A percentile compares a stretch with the other conserved stretches of the same genome.
phyloP scores from a whole-genome alignment of 208 protist genomes.

The Trypanosoma mega region DNA sequence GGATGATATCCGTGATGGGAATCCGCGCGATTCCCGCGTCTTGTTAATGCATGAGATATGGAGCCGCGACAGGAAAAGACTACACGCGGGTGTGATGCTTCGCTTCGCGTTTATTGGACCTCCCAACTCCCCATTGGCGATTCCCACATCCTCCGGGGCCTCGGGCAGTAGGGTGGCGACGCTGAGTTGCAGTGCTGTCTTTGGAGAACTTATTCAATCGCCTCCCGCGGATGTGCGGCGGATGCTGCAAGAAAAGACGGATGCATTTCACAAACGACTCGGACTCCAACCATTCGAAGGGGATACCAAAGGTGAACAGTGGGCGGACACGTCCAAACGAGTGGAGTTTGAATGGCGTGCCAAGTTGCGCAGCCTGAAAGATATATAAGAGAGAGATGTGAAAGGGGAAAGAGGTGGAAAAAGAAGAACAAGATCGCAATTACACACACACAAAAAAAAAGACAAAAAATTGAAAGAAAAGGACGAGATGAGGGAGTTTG shows the following conservation, averaged over 20 bases:
- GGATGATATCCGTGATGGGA: no score
- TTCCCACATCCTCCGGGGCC: background rate
- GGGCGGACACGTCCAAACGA: constrained; percentile 4
- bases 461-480: no score
- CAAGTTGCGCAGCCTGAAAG: constrained; percentile 1
- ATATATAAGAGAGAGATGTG: background rate
- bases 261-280: background rate
- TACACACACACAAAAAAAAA: no score
- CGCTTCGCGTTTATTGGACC: constrained; percentile 10
- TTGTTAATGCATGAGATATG: constrained; percentile 50
- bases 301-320: background rate
- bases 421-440: no score
- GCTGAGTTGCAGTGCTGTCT: constrained; percentile 3
- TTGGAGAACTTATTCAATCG: background rate
- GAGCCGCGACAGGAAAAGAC: constrained; percentile 44
- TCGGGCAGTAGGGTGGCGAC: background rate
- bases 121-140: constrained; percentile 9
- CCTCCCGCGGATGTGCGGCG: background rate
- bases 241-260: background rate
- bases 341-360: constrained; percentile 14
- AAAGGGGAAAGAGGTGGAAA: no score
- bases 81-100: constrained; percentile 28
- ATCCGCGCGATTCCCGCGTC: constrained; percentile 30
- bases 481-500: no score
- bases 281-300: constrained; percentile 8